These are phyloP conservation scores for Cenococcum geophilum DNA, from an alignment of 495 filamentous ascomycete species.

Conservation along the genomic window DNA sequence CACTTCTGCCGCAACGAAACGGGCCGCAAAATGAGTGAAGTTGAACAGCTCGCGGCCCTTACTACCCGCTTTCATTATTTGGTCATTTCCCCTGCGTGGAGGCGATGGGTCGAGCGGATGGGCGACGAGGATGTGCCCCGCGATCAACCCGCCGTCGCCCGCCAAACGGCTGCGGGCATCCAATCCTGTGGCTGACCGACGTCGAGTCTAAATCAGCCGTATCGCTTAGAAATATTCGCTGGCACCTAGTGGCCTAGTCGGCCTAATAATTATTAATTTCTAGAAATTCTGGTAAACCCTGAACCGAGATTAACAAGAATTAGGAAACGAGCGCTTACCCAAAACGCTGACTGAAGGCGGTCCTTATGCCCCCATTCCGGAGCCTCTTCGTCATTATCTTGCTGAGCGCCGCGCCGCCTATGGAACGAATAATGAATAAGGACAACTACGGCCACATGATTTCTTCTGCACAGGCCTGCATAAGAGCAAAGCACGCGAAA, in stretches of 20 bases:
- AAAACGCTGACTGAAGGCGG: not conserved
- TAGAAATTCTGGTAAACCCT: slow-evolving; percentile 1
- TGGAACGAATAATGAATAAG: too few species aligned
- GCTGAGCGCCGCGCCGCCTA: too few species aligned
- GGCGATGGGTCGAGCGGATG: too few species aligned
- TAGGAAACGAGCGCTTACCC: slow-evolving; percentile 11
- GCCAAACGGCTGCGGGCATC: slow-evolving; percentile 15
- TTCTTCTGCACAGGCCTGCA: too few species aligned
- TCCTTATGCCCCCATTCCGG: not conserved
- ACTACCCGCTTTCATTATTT: not conserved
- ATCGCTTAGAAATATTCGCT: slow-evolving; percentile 21
- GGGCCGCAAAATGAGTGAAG: not conserved
- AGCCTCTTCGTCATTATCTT: not conserved
- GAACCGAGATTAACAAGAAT: slow-evolving; percentile 30
- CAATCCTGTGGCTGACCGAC: slow-evolving; percentile 18
- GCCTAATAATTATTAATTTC: slow-evolving; percentile 8
- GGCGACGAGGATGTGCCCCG: slow-evolving; percentile 23
- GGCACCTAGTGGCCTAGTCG: slow-evolving; percentile 12
- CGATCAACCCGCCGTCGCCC: slow-evolving; percentile 19
- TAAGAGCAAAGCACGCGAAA: too few species aligned
- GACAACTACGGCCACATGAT: too few species aligned
- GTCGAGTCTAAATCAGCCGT: slow-evolving; percentile 26
- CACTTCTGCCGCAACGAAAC: slow-evolving; percentile 11
- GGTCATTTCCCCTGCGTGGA: slow-evolving; percentile 8
- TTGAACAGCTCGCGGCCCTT: slow-evolving; percentile 7